Evolutionary conservation across 192 early-diverging fungal species (phyloP), one percentile per base, ranked within the genome.

Genomic region (Coemansia sp.): DNA sequence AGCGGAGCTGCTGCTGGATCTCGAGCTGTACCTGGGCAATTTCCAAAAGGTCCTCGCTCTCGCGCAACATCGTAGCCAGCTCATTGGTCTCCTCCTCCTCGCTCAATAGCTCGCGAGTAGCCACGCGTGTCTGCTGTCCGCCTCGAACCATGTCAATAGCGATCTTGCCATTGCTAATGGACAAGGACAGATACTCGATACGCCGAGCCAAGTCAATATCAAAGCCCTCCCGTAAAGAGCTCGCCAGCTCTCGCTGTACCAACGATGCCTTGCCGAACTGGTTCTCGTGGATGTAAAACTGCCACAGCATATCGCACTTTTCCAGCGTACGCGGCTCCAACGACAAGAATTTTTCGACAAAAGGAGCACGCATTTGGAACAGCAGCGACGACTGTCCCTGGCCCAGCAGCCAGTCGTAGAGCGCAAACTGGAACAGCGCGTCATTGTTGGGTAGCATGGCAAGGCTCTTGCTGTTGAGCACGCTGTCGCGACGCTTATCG

Each of bases 361-460:
- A 71, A 7, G 78, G 69, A 11, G 68, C 69, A 0, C 64, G 62
- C 47, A 85, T 81, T 42, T 85, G 75, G 35, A 88, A 82, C 21
- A 90, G 64, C 57, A 84, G 62, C 18, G 86, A 61, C 5, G 68
- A 59, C 28, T 77, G 73, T 31, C 62, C 75, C 37, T 79, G 71
- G 2, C 68, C 76, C 50, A 92, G 66, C 35, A 91, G 70, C 88
- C 86, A 89, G 33, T 88, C 83, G 59, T 86, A 91, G 6, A 90
- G 75, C n/a, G 65, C 66, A 59, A 85, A 84, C 39, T 91, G 88
- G 83, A 92, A 92, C 37, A 86, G 68, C 0, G 67, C 68, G 57
- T 92, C 90, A 33, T 83, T 72, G 39, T 68, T 72, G 4, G 75
- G 70, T 56, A 90, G 78, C 34, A 79, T 26, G 13, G 58, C n/a